Percentiles rank a stretch among this genome's conserved stretches.
phyloP scores from a whole-genome alignment of 1,284 basidiomycete species.

The Fomitiporia mediterranea region DNA sequence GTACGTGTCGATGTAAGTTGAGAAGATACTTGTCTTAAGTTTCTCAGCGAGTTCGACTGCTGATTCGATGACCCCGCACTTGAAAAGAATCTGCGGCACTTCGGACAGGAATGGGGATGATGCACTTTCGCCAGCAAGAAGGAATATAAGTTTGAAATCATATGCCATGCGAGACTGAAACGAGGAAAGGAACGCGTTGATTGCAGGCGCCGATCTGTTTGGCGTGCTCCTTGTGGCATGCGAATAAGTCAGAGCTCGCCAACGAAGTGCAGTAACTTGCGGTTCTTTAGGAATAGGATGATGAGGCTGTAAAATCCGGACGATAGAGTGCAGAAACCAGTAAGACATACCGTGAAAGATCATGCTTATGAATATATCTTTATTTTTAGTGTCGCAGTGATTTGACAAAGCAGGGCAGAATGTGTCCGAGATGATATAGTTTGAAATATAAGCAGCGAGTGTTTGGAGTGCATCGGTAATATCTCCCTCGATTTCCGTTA shows the following conservation, averaged over 20 bases:
- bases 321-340: neutral
- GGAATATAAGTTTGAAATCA: neutral
- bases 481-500: neutral
- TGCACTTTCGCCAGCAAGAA: neutral
- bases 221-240: no score
- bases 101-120: neutral
- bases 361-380: neutral
- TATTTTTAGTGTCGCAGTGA: neutral
- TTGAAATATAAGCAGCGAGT: neutral
- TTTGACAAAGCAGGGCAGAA: neutral
- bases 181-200: neutral
- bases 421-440: neutral
- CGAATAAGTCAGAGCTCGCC: neutral
- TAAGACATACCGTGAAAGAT: neutral
- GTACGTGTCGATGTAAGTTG: neutral
- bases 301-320: neutral
- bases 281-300: neutral
- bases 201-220: neutral
- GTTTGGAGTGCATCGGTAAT: neutral
- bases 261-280: conserved; percentile 2
- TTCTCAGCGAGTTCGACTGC: neutral
- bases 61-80: neutral
- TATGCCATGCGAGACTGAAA: neutral
- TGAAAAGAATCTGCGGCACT: neutral
- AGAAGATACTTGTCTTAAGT: conserved; percentile 5